Base-by-base conservation (phyloP, 202 grass and related monocot genomes). In the Panicum hallii region DNA sequence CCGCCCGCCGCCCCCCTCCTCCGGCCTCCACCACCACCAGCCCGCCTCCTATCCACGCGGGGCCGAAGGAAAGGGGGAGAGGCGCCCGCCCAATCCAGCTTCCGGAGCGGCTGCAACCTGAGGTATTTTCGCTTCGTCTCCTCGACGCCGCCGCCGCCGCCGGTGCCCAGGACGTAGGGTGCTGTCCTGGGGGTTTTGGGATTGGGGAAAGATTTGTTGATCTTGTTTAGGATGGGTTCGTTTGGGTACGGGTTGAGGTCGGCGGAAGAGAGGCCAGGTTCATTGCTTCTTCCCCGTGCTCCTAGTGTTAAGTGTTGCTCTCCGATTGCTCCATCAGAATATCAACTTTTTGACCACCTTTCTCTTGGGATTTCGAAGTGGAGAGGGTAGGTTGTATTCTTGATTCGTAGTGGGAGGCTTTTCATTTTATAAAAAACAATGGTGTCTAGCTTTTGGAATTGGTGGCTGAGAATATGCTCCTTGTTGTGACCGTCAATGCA, bases 401-500 rank as follows among this genome's bases (percentile, higher is more conserved):
- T 32, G 53, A 34, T 65, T 64, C 20, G 3, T 70, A 38, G 62
- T 82, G n/a, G 60, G 2, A 45, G 71, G 34, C 55, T 72, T 83
- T 66, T 48, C 11, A 1, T 74, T 38, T 57, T 75, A 23, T 8
- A 11, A 9, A 42, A 57, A 36, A 38, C 17, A 57, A 23, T 46
- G 64, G 70, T 71, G 26, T 72, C 14, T 50, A 77, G 22, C 65
- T 43, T 73, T 78, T 67, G 28, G 19, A 17, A 67, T 63, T 47
- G 22, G 67, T 68, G 28, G 34, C 50, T 83, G 49, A 83, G 62
- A 83, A 83, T 63, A 70, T 63, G 70, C 75, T 83, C 43, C 68
- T 90, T 83, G 42, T 14, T 63, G 80, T 74, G 80, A 28, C 80
- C 43, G 52, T 54, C 81, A 58, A 2, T 84, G 70, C 70, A 81